These are phyloP conservation scores for Malus sieversii DNA, from an alignment of 306 rosid genomes.

Conservation along the genomic window DNA sequence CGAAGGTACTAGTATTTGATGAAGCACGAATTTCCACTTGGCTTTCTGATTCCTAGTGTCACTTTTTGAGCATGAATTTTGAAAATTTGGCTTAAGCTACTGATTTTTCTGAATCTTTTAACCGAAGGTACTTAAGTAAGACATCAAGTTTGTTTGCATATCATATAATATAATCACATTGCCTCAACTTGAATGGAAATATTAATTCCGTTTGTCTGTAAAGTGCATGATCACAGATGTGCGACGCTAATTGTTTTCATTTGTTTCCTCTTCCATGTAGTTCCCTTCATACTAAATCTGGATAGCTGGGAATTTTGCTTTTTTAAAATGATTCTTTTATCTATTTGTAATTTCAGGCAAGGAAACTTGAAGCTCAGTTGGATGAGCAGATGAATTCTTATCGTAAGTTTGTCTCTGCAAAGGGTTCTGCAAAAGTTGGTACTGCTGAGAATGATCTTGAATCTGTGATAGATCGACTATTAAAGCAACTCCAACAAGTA, in stretches of 20 bases:
- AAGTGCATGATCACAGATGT: background rate
- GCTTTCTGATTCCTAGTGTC: background rate
- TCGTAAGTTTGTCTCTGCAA: conserved; percentile 76
- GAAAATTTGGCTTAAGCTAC: background rate
- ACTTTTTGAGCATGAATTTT: background rate
- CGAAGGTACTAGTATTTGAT: background rate
- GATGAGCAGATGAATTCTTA: conserved; percentile 88
- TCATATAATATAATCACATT: background rate
- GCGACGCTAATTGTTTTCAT: background rate
- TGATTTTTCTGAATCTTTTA: background rate
- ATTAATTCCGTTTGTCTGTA: background rate
- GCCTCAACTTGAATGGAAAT: background rate
- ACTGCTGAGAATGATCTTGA: conserved; percentile 60
- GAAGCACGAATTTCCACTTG: background rate
- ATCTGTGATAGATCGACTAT: conserved; percentile 63
- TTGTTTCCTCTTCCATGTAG: background rate
- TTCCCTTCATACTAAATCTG: conserved; percentile 1
- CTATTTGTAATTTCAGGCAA: conserved; percentile 47
- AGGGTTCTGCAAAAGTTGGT: conserved; percentile 60
- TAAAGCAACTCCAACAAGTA: conserved; percentile 90
- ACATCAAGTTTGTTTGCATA: background rate
- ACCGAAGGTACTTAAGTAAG: background rate
- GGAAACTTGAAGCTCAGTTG: conserved; percentile 93
- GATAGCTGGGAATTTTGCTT: background rate
- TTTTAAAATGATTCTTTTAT: background rate